These are phyloP conservation scores for Pseudonitzschia multiseries DNA, from an alignment of 108 stramenopile species.

Conservation along the genomic window DNA sequence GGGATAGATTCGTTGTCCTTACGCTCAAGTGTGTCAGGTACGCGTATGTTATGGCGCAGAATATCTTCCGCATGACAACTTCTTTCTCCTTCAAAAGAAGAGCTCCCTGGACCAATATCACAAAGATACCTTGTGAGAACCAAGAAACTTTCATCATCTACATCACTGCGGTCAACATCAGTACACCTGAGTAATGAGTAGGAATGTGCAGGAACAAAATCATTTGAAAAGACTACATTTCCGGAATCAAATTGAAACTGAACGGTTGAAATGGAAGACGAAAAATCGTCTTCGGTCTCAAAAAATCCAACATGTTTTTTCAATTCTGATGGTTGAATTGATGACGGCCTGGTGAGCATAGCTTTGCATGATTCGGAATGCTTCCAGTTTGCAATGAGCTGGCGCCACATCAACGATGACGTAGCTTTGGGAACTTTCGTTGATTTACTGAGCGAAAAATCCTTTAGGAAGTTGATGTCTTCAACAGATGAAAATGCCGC, in stretches of 20 bases:
- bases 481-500: constrained; percentile 38
- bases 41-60: constrained; percentile 6
- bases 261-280: constrained; percentile 21
- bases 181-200: neutral
- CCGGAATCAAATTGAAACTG: constrained; percentile 17
- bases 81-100: neutral
- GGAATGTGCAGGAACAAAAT: neutral
- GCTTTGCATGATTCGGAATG: constrained; percentile 42
- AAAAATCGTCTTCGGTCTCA: constrained; percentile 11
- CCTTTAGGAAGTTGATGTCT: constrained; percentile 28
- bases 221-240: constrained; percentile 6
- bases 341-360: constrained; percentile 24
- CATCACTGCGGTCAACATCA: neutral
- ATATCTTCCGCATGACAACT: neutral
- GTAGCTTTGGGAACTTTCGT: constrained; percentile 7
- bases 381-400: constrained; percentile 43
- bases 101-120: constrained; percentile 25
- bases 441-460: neutral
- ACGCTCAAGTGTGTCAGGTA: neutral
- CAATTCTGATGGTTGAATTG: constrained; percentile 13
- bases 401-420: constrained; percentile 28
- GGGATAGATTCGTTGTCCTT: neutral
- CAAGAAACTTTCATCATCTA: constrained; percentile 10
- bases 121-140: constrained; percentile 27
- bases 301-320: neutral